Percentiles rank a stretch among this genome's conserved stretches.
phyloP scores from a whole-genome alignment of 306 rosid species.

The Acacia melanoxylon region DNA sequence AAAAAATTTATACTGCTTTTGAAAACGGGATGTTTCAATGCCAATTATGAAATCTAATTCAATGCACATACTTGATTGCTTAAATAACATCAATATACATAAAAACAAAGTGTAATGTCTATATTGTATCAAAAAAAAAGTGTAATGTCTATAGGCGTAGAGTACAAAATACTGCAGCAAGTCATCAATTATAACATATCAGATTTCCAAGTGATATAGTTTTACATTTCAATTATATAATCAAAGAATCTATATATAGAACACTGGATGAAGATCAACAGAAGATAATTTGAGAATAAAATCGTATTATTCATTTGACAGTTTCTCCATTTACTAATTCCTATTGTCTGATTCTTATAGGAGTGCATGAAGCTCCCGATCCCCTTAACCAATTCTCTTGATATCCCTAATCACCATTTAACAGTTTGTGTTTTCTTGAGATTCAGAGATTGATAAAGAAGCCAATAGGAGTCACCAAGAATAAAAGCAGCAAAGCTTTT shows the following conservation, averaged over 20 bases:
- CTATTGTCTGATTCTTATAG: neutral
- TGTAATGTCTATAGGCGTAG: neutral
- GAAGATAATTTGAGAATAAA: neutral
- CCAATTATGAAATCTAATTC: neutral
- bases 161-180: neutral
- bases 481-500: slow-evolving; percentile 30
- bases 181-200: neutral
- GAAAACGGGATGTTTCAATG: no score
- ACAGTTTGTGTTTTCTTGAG: neutral
- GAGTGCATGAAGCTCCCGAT: neutral
- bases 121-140: no score
- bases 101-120: neutral
- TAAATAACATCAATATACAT: neutral
- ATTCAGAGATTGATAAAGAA: slow-evolving; percentile 33
- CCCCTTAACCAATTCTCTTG: neutral
- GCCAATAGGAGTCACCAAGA: slow-evolving; percentile 27
- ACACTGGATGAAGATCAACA: neutral
- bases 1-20: no score
- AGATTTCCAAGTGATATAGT: neutral
- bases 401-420: neutral
- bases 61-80: neutral
- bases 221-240: neutral
- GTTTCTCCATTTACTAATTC: neutral
- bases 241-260: neutral
- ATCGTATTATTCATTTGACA: neutral